phyloP scores from a whole-genome alignment of 257 asterid genomes.

The Salvia hispanica region DNA sequence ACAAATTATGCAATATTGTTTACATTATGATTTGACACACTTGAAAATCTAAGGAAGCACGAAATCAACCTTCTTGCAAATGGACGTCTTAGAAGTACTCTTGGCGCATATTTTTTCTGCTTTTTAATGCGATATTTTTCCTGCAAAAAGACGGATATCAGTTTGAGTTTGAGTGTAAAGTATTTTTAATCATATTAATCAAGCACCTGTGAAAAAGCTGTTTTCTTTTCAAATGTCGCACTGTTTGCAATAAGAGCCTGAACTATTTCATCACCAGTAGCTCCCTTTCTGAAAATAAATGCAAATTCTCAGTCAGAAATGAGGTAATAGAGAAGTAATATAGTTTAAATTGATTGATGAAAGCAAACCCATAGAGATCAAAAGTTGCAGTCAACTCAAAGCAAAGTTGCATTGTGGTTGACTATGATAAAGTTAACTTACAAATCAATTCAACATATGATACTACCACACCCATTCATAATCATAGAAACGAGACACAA shows the following conservation, averaged over 20 bases:
- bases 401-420: background rate
- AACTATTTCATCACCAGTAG: constrained; percentile 75
- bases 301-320: constrained; percentile 22
- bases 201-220: constrained; percentile 87
- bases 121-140: constrained; percentile 91
- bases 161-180: constrained; percentile 19
- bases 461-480: background rate
- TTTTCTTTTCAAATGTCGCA: constrained; percentile 90
- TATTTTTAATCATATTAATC: background rate
- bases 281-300: constrained; percentile 66
- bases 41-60: constrained; percentile 10
- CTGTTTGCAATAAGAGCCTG: constrained; percentile 91
- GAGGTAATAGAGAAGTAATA: background rate
- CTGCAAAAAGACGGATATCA: constrained; percentile 49
- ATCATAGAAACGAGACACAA: background rate
- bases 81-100: constrained; percentile 89
- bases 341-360: background rate
- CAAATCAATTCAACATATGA: background rate
- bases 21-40: background rate
- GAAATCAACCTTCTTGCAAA: constrained; percentile 71
- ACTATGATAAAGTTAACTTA: background rate
- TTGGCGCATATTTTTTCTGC: constrained; percentile 95
- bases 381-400: constrained; percentile 1
- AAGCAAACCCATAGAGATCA: constrained; percentile 15
- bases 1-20: constrained; percentile 11